Evolutionary conservation across 2,329 filamentous ascomycete species (phyloP), one percentile per base, ranked within the genome.

Genomic region (Pseudofabraea citricarpa): DNA sequence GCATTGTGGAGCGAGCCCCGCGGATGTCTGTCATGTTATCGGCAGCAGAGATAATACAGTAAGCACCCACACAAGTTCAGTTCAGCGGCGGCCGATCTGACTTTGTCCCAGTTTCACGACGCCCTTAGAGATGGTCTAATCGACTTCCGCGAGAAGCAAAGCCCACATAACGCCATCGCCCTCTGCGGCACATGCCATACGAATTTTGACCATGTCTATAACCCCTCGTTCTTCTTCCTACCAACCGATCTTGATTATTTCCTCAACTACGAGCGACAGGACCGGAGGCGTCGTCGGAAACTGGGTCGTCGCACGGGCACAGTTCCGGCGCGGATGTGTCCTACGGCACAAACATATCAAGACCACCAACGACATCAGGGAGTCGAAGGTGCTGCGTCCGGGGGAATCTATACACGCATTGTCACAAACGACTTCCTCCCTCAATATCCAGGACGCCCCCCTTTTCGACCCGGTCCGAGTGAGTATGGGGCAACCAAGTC

Each of bases 321-420:
- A 44, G 47, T 45, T 46, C 50, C 45, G n/a, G 41, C 20, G 43
- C 47, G 47, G 40, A 50, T 50, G 21, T 49, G 44, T 51, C 46
- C 44, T 51, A 51, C 42, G 40, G 40, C 43, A 51, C 40, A 51
- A 47, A 48, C 38, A 47, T 53, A 53, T 46, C 40, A 51, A 27
- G 46, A 53, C 51, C 27, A 53, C 48, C 29, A 51, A 45, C 47
- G 19, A 43, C n/a, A 43, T 45, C 20, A 48, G 40, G 41, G 44
- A 39, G 41, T 51, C 41, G 23, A 51, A 46, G 41, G 45, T 15
- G 47, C 47, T 46, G 33, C 22, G 40, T 42, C 45, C 36, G 37
- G 45, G 47, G 45, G 44, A 26, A 36, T 52, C 23, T 49, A 49
- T 50, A 52, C 33, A 42, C 36, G 44, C 22, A 42, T 49, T 49